Evolutionary conservation across 495 filamentous ascomycete species (phyloP), one percentile per base, ranked within the genome.

Genomic region (Daldinia caldariorum): DNA sequence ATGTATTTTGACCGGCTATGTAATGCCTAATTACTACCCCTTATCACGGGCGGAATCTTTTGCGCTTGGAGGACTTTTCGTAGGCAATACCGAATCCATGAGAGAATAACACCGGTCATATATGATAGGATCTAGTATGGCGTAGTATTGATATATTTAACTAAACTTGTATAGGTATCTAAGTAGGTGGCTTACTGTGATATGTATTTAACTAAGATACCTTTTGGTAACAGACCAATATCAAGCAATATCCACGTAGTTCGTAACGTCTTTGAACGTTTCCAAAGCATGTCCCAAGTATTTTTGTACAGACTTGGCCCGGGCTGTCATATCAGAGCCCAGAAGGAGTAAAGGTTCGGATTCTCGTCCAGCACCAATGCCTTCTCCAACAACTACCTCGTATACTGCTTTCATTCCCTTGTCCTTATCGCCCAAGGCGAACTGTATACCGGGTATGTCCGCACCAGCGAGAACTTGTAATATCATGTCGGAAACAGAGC

Each of bases 341-440:
- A 88, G 67, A 7, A 79, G 81, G 35, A 86, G 63, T 16, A 82
- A 73, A 5, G 61, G 61, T 71, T 85, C 79, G 0, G 49, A 67
- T 62, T 85, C 82, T 26, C 65, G 74, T 8, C 82, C 83, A 47
- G 54, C 74, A 0, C 83, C 85, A 53, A 78, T 73, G 0, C 84
- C 83, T 41, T 83, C 78, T 0, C 83, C 85, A 1, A 79, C 69
- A 0, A 84, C 78, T 18, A 85, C 79, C 38, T 86, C 79, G 58
- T 81, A 86, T 3, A 87, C 74, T 0, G 76, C 83, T 67, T 81
- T 80, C 56, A 80, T 78, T 0, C 81, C 86, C 61, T 87, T 87
- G 10, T 83, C 79, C 55, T 78, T 81, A 66, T 88, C 84, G 6
- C 84, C 82, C 45, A 79, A 73, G 3, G 70, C 55, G 5, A 64